Evolutionary conservation across 352 stramenopile species (phyloP), one percentile per base, ranked within the genome.

Genomic region (Aphanomyces invadans): DNA sequence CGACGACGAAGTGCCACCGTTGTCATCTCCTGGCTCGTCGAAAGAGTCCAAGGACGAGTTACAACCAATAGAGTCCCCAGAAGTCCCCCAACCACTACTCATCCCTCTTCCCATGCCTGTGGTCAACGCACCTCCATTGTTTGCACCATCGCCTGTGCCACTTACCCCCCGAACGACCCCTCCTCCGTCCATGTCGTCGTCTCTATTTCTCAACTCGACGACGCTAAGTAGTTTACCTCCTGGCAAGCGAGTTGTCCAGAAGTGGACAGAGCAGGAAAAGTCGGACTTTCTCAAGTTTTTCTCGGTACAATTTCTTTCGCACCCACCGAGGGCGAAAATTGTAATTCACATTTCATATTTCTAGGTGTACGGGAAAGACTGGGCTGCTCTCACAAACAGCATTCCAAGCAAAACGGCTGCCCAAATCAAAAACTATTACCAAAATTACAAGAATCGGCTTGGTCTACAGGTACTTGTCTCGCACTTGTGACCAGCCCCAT

Each of bases 341-440:
- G n/a, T n/a, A n/a, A n/a, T 74, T 51, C 21, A 54, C 28, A 19
- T 1, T 55, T 49, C 28, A 53, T 54, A 29, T 49, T 48, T 9
- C 1, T 60, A 86, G 79, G 81, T 90, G 76, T 77, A 88, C 55
- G 88, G 88, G 26, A 96, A 96, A 62, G 86, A 96, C 63, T 96
- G 89, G 89, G 56, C 83, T 10, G 89, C 81, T 32, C 76, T 96
- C 5, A 92, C 86, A 1, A 78, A 92, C 38, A 91, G 77, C 51
- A 95, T 96, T 53, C 87, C 86, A 15, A 91, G 84, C 28, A 96
- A 96, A 69, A 95, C 89, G 0, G 79, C 86, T 19, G 85, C 84
- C 2, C 88, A 96, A 67, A 95, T 96, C 70, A 96, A 96, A 68
- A 96, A 96, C 46, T 96, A 95, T 72, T 96, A 95, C 63, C 89